phyloP scores from a whole-genome alignment of 2,329 filamentous ascomycete species.

The Canariomyces notabilis region DNA sequence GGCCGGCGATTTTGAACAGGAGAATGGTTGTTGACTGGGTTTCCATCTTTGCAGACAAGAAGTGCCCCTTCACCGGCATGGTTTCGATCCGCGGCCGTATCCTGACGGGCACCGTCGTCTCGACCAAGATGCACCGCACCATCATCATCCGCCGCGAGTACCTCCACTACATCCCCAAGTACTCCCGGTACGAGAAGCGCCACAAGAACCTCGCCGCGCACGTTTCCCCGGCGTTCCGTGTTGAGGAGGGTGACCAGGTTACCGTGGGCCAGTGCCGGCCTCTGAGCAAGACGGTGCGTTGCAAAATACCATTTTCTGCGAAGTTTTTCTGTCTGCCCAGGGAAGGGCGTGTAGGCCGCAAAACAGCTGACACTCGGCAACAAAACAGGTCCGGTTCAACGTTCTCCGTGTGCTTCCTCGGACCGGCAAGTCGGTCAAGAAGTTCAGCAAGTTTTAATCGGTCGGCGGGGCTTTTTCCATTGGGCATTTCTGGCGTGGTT shows the following conservation, averaged over 20 bases:
- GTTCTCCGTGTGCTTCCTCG: constrained; percentile 96
- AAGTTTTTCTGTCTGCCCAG: too few relatives aligned
- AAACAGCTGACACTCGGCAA: constrained; percentile 12
- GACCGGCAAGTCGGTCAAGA: constrained; percentile 96
- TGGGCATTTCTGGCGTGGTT: constrained; percentile 33
- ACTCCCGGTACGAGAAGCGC: constrained; percentile 99
- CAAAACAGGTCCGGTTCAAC: constrained; percentile 91
- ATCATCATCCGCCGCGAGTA: constrained; percentile 99
- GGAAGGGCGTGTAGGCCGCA: too few relatives aligned
- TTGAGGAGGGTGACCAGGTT: constrained; percentile 98
- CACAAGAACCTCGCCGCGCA: constrained; percentile 99
- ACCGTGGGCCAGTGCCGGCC: constrained; percentile 99
- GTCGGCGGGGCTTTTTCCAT: constrained; percentile 27
- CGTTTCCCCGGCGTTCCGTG: constrained; percentile 99
- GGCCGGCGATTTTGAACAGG: background rate
- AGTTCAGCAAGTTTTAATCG: constrained; percentile 96
- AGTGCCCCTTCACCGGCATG: constrained; percentile 99
- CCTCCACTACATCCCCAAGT: constrained; percentile 99
- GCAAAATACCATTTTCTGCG: constrained; percentile 1
- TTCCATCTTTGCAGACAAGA: constrained; percentile 74
- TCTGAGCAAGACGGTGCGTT: constrained; percentile 97
- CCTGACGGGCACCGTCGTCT: constrained; percentile 97
- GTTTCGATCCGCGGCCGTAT: constrained; percentile 99
- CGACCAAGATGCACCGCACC: constrained; percentile 99
- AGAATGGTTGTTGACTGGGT: constrained; percentile 17